phyloP scores from a whole-genome alignment of 139 green algal genomes.

The Chlorella sp. region DNA sequence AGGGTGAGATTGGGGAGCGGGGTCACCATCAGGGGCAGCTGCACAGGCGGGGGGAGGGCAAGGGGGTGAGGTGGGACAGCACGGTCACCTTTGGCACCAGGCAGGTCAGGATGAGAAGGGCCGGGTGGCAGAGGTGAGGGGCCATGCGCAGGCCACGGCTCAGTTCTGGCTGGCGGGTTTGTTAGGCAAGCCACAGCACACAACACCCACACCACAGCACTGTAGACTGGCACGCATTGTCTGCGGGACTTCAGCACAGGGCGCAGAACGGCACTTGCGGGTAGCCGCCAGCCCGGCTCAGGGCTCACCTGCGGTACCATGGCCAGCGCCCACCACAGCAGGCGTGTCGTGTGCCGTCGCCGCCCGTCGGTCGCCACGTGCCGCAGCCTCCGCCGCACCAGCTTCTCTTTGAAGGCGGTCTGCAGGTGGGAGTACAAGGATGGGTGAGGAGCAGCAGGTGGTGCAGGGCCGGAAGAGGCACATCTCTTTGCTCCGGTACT shows the following conservation, averaged over 20 bases:
- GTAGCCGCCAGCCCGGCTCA: no score
- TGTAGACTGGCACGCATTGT: no score
- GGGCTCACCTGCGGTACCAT: conserved; percentile 51
- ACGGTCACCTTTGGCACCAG: conserved; percentile 8
- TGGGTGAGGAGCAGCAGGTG: background rate
- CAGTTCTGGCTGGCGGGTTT: no score
- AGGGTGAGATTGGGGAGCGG: no score
- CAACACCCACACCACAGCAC: background rate
- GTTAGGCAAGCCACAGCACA: background rate
- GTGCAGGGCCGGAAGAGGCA: background rate
- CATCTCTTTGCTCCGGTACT: background rate
- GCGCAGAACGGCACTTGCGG: background rate
- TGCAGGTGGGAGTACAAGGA: conserved; percentile 18
- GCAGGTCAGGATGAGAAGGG: background rate
- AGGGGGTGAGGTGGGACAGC: no score
- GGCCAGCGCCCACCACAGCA: conserved; percentile 44
- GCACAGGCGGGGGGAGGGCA: background rate
- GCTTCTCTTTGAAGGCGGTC: conserved; percentile 51
- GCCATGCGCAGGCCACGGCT: no score
- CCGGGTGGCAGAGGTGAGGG: background rate
- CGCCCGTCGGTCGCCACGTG: conserved; percentile 45
- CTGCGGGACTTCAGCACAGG: background rate
- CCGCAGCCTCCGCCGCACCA: conserved; percentile 66
- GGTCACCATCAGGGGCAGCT: conserved; percentile 52
- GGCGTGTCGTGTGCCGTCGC: conserved; percentile 42